A percentile compares a stretch with the other conserved stretches of the same genome.
These are phyloP conservation scores for Stephanodiscus minutulus DNA, from an alignment of 108 stramenopile genomes.

Conservation along the genomic window DNA sequence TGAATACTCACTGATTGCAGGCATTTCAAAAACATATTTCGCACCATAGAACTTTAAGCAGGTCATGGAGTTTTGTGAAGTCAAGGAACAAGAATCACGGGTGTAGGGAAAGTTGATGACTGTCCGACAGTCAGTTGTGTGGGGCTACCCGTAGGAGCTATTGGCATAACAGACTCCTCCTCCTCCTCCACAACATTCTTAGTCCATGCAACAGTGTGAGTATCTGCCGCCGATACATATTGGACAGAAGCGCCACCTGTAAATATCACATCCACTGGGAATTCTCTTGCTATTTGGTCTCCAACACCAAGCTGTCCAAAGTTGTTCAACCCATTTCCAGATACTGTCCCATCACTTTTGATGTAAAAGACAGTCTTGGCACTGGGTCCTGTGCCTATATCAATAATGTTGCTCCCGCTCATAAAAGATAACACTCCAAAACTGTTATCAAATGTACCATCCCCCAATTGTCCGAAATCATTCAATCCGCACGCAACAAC, in stretches of 20 bases:
- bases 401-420: constrained; percentile 18
- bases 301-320: constrained; percentile 45
- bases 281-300: constrained; percentile 27
- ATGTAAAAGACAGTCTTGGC: constrained; percentile 39
- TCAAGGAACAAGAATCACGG: no score
- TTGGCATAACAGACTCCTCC: no score
- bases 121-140: no score
- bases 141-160: no score
- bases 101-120: no score
- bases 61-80: no score
- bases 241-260: not conserved
- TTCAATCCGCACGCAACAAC: constrained; percentile 40
- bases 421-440: not conserved
- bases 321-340: constrained; percentile 40
- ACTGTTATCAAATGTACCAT: constrained; percentile 18
- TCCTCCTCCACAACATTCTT: not conserved
- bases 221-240: constrained; percentile 33
- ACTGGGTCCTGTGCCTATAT: constrained; percentile 43
- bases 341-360: constrained; percentile 14
- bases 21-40: no score
- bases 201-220: constrained; percentile 29
- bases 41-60: no score
- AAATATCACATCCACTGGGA: constrained; percentile 25
- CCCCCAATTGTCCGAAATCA: constrained; percentile 36
- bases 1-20: no score